Percentiles rank a stretch among this genome's conserved stretches.
Conservation (phyloP, 2,329 filamentous ascomycete genomes). For the Epichloe sibirici region DNA sequence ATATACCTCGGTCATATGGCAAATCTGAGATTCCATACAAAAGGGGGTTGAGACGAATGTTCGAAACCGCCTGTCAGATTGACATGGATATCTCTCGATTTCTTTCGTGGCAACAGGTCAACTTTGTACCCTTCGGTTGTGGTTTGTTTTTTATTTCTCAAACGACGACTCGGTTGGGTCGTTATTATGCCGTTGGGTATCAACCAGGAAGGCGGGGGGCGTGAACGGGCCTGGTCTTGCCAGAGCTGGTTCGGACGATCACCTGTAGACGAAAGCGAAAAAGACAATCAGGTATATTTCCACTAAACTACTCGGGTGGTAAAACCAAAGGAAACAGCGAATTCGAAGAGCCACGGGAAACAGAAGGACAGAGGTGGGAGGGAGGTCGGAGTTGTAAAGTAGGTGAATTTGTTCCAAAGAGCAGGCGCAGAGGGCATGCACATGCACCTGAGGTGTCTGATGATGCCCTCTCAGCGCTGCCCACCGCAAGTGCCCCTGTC, state of each 20-base stretch:
- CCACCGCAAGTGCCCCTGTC: neutral
- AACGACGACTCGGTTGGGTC: conserved; percentile 7
- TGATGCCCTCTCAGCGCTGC: neutral
- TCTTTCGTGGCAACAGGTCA: neutral
- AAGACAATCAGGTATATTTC: conserved; percentile 5
- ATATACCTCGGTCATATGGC: conserved; percentile 2
- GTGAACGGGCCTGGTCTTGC: neutral
- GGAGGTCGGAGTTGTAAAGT: neutral
- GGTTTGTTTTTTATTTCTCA: neutral
- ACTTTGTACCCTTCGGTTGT: neutral
- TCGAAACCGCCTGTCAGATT: neutral
- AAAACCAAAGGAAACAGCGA: neutral
- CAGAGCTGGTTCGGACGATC: neutral
- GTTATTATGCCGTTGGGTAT: conserved; percentile 10
- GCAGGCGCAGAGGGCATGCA: neutral
- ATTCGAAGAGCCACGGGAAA: neutral
- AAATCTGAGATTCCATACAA: neutral
- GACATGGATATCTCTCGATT: neutral
- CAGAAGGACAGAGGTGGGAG: neutral
- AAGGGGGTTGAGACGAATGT: neutral
- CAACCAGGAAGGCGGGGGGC: conserved; percentile 3
- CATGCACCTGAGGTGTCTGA: no score
- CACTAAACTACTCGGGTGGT: conserved; percentile 4
- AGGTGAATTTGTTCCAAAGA: neutral
- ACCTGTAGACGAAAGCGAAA: conserved; percentile 1